A percentile compares a stretch with the other conserved stretches of the same genome.
These are phyloP conservation scores for Exophiala dermatitidis DNA, from an alignment of 2,329 filamentous ascomycete genomes.

Conservation along the genomic window DNA sequence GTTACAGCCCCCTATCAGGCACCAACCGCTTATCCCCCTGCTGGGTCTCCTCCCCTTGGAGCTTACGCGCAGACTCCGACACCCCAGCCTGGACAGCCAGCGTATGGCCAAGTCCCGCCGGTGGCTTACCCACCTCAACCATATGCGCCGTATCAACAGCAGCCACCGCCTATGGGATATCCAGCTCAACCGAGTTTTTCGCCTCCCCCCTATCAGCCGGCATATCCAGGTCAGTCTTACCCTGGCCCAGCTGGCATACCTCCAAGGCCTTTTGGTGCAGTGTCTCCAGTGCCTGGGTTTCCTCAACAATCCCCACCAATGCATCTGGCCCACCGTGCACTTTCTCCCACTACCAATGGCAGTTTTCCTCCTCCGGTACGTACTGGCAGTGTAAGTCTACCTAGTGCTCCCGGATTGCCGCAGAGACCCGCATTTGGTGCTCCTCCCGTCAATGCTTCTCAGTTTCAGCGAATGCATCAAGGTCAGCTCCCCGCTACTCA, in stretches of 20 bases:
- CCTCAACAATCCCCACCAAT: slow-evolving; percentile 37
- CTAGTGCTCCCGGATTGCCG: slow-evolving; percentile 52
- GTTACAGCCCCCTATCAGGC: slow-evolving; percentile 16
- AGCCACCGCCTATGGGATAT: slow-evolving; percentile 19
- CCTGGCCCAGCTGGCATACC: slow-evolving; percentile 30
- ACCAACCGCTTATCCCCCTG: slow-evolving; percentile 8
- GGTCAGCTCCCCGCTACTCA: slow-evolving; percentile 39
- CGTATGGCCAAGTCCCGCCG: slow-evolving; percentile 16
- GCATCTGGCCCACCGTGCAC: slow-evolving; percentile 39
- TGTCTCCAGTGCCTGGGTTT: slow-evolving; percentile 38
- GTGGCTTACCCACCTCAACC: slow-evolving; percentile 18
- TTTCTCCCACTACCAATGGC: slow-evolving; percentile 26
- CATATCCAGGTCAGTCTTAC: slow-evolving; percentile 34
- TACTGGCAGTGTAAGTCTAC: slow-evolving; percentile 49
- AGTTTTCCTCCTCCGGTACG: slow-evolving; percentile 31
- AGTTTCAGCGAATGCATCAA: slow-evolving; percentile 53
- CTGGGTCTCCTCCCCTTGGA: slow-evolving; percentile 12
- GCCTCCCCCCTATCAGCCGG: slow-evolving; percentile 27
- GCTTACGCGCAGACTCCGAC: slow-evolving; percentile 26
- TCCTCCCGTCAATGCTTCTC: slow-evolving; percentile 46
- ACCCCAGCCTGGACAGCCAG: slow-evolving; percentile 24
- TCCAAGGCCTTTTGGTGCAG: slow-evolving; percentile 35
- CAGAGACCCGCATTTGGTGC: slow-evolving; percentile 54
- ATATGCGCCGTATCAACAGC: slow-evolving; percentile 23
- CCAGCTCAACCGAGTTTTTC: slow-evolving; percentile 31